Evolutionary conservation across 1,139 yeast species (phyloP).

Genomic region (Zygosaccharomyces sapae): DNA sequence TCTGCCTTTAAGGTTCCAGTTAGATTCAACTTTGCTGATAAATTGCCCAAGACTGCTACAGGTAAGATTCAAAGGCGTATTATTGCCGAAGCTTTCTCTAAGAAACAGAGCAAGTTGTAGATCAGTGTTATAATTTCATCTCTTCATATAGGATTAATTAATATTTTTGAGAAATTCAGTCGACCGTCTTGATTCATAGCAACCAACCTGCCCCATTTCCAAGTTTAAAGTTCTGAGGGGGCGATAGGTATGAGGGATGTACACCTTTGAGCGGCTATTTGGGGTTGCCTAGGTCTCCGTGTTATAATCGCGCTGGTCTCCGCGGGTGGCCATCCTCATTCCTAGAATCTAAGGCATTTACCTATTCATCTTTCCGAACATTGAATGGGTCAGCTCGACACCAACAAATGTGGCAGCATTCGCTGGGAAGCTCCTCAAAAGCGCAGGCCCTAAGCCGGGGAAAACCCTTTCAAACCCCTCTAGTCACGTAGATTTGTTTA

Average conservation of each 20-base stretch:
- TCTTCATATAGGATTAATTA: no score
- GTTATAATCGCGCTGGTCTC: no score
- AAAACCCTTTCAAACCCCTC: slow-evolving; percentile 91
- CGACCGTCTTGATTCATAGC: no score
- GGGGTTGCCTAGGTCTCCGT: no score
- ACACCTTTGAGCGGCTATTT: no score
- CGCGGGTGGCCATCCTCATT: no score
- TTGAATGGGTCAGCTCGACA: slow-evolving; percentile 77
- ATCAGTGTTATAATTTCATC: neutral
- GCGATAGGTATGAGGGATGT: no score
- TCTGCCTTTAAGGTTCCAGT: slow-evolving; percentile 57
- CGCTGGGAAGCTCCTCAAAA: slow-evolving; percentile 93
- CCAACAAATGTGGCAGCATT: slow-evolving; percentile 97
- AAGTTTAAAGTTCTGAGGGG: no score
- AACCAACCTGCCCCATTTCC: no score
- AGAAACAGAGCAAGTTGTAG: slow-evolving; percentile 37
- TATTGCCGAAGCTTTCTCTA: slow-evolving; percentile 45
- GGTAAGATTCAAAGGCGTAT: slow-evolving; percentile 65
- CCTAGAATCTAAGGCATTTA: neutral
- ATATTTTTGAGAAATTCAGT: no score
- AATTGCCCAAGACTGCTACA: slow-evolving; percentile 66
- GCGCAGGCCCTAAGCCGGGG: slow-evolving; percentile 97
- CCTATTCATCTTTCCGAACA: neutral
- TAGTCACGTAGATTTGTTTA: slow-evolving; percentile 50
- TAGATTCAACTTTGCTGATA: slow-evolving; percentile 52